These are phyloP conservation scores for Chloranthus sessilifolius DNA, from an alignment of 164 flowering plant genomes.

Conservation along the genomic window DNA sequence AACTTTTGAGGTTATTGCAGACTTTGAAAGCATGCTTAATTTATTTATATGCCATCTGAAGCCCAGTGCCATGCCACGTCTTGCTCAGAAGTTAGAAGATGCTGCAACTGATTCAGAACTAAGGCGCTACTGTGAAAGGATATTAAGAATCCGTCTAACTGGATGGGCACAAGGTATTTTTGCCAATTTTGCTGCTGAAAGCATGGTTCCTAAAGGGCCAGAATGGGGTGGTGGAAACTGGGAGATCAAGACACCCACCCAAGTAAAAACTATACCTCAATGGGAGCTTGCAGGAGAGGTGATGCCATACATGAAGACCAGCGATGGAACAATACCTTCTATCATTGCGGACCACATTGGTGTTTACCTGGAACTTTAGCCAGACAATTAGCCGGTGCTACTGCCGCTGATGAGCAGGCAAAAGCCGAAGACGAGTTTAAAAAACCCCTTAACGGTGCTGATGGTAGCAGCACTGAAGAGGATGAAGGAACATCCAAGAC, in stretches of 20 bases:
- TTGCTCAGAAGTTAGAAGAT: conserved; percentile 96
- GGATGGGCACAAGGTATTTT: conserved; percentile 99
- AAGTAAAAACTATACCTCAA: conserved; percentile 75
- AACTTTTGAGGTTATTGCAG: conserved; percentile 96
- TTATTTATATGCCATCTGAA: conserved; percentile 95
- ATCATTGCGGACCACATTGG: conserved; percentile 88
- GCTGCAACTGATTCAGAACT: conserved; percentile 76
- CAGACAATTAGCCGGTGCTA: conserved; percentile 31
- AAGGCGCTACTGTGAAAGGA: conserved; percentile 94
- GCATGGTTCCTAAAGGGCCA: conserved; percentile 97
- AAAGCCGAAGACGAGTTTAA: conserved; percentile 97
- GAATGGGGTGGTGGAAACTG: conserved; percentile 99
- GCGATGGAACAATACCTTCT: conserved; percentile 92
- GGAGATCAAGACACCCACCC: conserved; percentile 92
- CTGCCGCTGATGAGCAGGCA: conserved; percentile 79
- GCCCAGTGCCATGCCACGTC: conserved; percentile 98
- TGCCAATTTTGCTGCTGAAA: conserved; percentile 99
- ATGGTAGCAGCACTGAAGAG: conserved; percentile 72
- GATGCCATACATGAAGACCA: conserved; percentile 95
- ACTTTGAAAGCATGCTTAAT: conserved; percentile 94
- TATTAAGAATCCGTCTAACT: conserved; percentile 86
- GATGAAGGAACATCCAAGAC: conserved; percentile 75
- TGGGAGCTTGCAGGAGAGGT: conserved; percentile 98
- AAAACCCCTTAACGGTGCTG: conserved; percentile 72
- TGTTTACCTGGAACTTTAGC: conserved; percentile 68